Evolutionary conservation across 2,329 filamentous ascomycete species (phyloP), one percentile per base, ranked within the genome.

Genomic region (Pseudogymnoascus sp.): DNA sequence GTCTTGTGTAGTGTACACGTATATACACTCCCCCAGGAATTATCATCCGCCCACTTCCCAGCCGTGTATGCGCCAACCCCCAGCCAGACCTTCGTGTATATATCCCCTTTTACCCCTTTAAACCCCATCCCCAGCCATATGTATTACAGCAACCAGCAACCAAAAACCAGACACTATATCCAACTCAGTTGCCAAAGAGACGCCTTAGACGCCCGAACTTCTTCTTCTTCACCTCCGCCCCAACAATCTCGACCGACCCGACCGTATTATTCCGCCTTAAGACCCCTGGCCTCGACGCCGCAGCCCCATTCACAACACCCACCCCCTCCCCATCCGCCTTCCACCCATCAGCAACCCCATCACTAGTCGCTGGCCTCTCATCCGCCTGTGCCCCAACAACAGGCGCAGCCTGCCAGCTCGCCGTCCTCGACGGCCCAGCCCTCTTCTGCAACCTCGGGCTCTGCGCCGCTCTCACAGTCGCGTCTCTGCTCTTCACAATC

Each of bases 121-220:
- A 33, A 7, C 49, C 28, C 49, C n/a, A 19, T 12, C 25, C 49
- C 3, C 19, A n/a, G 28, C 49, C 49, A 55, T 55, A 33, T 33
- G 49, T 55, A 55, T 55, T 55, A 55, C 23, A 55, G 49, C 28
- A 55, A 55, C 25, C 49, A 55, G 49, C 49, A 6, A 55, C 49
- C 49, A 9, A 55, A 55, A 55, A 55, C 9, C 28, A 33, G 16
- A 55, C 16, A 55, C 49, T 33, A 33, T 55, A 55, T 55, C 49
- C 49, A 55, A 55, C 49, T 55, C 49, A 55, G 49, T 55, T 55
- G 5, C 49, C 49, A 55, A 55, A 55, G 1, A 55, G n/a, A 28
- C 49, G 49, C 16, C 49, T n/a, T 55, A 55, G 16, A 9, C 28
- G 49, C 49, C 49, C 49, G 19, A 55, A 55, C 16, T 55, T 55